Evolutionary conservation across 139 green algal species (phyloP).

Genomic region (Chlorella sp.): DNA sequence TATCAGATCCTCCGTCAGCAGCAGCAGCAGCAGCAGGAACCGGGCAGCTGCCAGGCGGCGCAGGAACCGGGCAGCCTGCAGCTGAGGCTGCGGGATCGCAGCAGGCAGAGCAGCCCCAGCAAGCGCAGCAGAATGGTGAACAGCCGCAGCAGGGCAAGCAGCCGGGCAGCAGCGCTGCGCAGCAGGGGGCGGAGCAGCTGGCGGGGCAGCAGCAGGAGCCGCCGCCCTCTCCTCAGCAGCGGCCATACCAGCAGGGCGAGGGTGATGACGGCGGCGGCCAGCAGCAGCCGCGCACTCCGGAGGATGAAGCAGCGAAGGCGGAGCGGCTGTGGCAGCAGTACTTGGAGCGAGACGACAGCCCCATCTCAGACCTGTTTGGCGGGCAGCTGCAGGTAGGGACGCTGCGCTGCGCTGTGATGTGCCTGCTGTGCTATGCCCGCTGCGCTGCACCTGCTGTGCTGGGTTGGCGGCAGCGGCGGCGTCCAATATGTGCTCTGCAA

Average conservation of each 20-base stretch:
- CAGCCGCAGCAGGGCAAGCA: background rate
- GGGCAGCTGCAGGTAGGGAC: constrained; percentile 58
- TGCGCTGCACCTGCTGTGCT: background rate
- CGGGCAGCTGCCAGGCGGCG: too few relatives aligned
- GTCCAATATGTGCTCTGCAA: too few relatives aligned
- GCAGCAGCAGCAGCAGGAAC: too few relatives aligned
- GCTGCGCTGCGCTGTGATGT: background rate
- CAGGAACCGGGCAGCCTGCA: background rate
- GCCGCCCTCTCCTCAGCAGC: background rate
- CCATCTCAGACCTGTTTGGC: constrained; percentile 62
- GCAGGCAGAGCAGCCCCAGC: background rate
- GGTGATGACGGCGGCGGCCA: background rate
- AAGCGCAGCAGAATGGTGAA: background rate
- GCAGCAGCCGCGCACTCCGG: constrained; percentile 16
- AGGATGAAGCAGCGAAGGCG: constrained; percentile 59
- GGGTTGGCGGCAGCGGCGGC: too few relatives aligned
- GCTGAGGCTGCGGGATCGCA: background rate
- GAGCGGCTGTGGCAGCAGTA: constrained; percentile 52
- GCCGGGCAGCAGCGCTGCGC: background rate
- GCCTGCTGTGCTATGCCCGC: background rate
- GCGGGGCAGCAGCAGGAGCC: constrained; percentile 4
- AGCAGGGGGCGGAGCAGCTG: background rate
- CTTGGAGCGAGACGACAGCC: constrained; percentile 33
- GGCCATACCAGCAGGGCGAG: background rate
- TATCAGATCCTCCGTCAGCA: too few relatives aligned